phyloP scores from a whole-genome alignment of 1,139 yeast species.

The Torulaspora pretoriensis region DNA sequence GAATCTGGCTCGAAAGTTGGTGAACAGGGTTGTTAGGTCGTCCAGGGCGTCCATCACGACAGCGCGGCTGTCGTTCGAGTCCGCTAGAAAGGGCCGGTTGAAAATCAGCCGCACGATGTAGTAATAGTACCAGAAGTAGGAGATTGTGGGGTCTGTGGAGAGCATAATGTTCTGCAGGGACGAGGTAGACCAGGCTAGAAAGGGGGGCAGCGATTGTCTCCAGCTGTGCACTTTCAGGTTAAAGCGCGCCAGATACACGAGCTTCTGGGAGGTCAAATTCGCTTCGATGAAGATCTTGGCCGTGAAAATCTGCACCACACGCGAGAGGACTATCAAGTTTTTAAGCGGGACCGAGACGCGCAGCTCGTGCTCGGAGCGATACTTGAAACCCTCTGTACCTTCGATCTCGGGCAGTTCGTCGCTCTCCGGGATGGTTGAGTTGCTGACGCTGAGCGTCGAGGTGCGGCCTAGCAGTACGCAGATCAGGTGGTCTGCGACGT shows the following conservation, averaged over 20 bases:
- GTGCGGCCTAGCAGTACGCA: slow-evolving; percentile 58
- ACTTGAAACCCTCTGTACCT: slow-evolving; percentile 46
- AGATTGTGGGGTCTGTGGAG: slow-evolving; percentile 43
- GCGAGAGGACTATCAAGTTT: slow-evolving; percentile 50
- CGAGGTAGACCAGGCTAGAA: slow-evolving; percentile 48
- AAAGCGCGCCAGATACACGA: slow-evolving; percentile 39
- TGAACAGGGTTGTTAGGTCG: slow-evolving; percentile 30
- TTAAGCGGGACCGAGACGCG: slow-evolving; percentile 45
- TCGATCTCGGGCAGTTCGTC: slow-evolving; percentile 58
- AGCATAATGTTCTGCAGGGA: slow-evolving; percentile 43
- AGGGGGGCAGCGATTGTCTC: slow-evolving; percentile 47
- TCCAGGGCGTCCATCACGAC: slow-evolving; percentile 31
- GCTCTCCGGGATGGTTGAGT: slow-evolving; percentile 59
- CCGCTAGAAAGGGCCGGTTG: slow-evolving; percentile 53
- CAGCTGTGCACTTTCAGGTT: slow-evolving; percentile 50
- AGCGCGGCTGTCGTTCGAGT: slow-evolving; percentile 30
- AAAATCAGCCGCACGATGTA: slow-evolving; percentile 54
- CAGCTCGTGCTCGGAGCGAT: slow-evolving; percentile 37
- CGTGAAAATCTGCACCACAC: slow-evolving; percentile 52
- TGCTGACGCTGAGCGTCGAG: slow-evolving; percentile 51
- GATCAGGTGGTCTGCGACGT: slow-evolving; percentile 60
- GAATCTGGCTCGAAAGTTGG: slow-evolving; percentile 30
- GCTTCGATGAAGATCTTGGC: slow-evolving; percentile 36
- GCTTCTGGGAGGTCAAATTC: slow-evolving; percentile 27
- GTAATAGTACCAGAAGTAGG: slow-evolving; percentile 53